Evolutionary conservation across 306 rosid genomes (phyloP).

Genomic region (Calophaca sinica): DNA sequence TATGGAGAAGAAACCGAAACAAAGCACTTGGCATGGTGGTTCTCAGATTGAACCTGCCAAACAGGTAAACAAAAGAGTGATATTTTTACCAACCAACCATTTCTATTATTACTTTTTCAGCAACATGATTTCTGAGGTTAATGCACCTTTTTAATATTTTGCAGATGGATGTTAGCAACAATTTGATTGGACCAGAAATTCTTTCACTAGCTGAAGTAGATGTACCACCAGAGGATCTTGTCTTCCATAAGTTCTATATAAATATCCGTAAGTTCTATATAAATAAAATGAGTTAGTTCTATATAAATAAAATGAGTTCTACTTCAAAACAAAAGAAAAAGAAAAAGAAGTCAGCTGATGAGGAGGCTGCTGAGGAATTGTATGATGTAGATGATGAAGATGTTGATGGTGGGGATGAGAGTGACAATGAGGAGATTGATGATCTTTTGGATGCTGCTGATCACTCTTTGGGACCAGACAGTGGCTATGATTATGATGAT

Average conservation of each 20-base stretch:
- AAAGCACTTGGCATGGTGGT: constrained; percentile 92
- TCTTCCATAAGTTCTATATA: constrained; percentile 94
- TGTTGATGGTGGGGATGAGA: constrained; percentile 72
- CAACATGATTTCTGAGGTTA: constrained; percentile 23
- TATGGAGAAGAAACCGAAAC: constrained; percentile 95
- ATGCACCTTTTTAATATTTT: constrained; percentile 22
- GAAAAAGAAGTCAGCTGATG: constrained; percentile 70
- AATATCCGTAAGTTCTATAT: no score
- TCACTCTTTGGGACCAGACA: constrained; percentile 57
- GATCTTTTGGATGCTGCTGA: constrained; percentile 74
- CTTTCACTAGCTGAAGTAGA: constrained; percentile 84
- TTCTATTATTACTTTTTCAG: no score
- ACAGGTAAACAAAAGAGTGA: constrained; percentile 72
- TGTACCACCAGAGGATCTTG: constrained; percentile 96
- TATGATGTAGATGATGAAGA: constrained; percentile 62
- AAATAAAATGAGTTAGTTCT: no score
- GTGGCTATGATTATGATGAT: constrained; percentile 84
- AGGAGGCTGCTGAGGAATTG: constrained; percentile 73
- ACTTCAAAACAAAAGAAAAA: constrained; percentile 77
- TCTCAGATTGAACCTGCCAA: constrained; percentile 95
- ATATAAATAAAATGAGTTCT: constrained; percentile 72
- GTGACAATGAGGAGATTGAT: constrained; percentile 91
- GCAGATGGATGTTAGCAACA: constrained; percentile 79
- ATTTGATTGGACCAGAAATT: constrained; percentile 77
- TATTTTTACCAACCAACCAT: no score